Evolutionary conservation across 2,329 filamentous ascomycete genomes (phyloP).

Genomic region (Helotiales sp.): DNA sequence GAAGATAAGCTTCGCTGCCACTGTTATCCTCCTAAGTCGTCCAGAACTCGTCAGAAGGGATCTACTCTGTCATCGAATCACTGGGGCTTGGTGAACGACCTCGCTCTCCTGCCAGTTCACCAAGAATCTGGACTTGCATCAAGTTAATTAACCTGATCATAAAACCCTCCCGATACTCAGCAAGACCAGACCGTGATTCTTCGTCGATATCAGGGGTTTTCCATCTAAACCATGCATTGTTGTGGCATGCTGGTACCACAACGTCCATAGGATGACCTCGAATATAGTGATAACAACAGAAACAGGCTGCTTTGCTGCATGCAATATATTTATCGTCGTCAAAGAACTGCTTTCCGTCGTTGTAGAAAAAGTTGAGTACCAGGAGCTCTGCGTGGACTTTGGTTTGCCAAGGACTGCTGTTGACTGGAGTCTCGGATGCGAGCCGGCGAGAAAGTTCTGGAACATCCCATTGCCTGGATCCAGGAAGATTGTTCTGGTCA

Average conservation of each 20-base stretch:
- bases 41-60: too few relatives aligned
- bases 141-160: not conserved
- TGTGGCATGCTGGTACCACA: not conserved
- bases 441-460: too few relatives aligned
- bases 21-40: too few relatives aligned
- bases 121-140: not conserved
- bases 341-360: not conserved
- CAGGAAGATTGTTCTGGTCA: too few relatives aligned
- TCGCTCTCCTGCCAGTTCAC: not conserved
- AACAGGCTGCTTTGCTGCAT: not conserved
- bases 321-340: not conserved
- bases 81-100: too few relatives aligned
- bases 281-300: not conserved
- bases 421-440: too few relatives aligned
- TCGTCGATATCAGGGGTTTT: not conserved
- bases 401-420: too few relatives aligned
- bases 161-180: not conserved
- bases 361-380: not conserved
- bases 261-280: not conserved
- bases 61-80: too few relatives aligned
- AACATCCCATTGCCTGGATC: too few relatives aligned
- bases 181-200: not conserved
- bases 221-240: not conserved
- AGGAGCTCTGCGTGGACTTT: not conserved
- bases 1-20: too few relatives aligned